phyloP scores from a whole-genome alignment of 2,329 filamentous ascomycete genomes.

The Fusarium secorum region DNA sequence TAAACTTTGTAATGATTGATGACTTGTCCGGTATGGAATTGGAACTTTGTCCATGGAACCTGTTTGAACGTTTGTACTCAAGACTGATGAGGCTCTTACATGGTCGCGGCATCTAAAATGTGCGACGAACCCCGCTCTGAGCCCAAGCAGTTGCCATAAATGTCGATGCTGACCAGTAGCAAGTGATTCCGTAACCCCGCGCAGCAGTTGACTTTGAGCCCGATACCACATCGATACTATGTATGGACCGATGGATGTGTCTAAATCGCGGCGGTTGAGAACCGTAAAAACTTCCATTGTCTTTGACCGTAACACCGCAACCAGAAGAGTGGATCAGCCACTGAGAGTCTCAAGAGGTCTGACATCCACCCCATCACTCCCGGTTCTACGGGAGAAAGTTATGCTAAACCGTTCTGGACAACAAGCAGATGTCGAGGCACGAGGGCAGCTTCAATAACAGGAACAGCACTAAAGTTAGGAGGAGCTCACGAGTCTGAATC shows the following conservation, averaged over 20 bases:
- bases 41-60: neutral
- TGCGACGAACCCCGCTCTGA: constrained; percentile 8
- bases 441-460: neutral
- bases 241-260: neutral
- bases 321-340: constrained; percentile 2
- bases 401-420: constrained; percentile 12
- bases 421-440: neutral
- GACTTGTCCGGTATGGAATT: neutral
- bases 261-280: neutral
- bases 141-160: neutral
- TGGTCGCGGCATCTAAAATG: neutral
- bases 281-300: neutral
- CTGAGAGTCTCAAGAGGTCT: neutral
- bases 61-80: neutral
- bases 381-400: constrained; percentile 7
- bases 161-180: constrained; percentile 1
- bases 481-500: constrained; percentile 25
- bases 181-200: constrained; percentile 5
- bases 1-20: neutral
- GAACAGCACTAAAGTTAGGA: neutral
- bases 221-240: neutral
- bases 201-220: neutral
- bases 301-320: constrained; percentile 21
- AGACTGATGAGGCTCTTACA: constrained; percentile 24
- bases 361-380: neutral